Percentiles rank a stretch among this genome's conserved stretches.
phyloP scores from a whole-genome alignment of 495 filamentous ascomycete species.

The Penicillium silybi region DNA sequence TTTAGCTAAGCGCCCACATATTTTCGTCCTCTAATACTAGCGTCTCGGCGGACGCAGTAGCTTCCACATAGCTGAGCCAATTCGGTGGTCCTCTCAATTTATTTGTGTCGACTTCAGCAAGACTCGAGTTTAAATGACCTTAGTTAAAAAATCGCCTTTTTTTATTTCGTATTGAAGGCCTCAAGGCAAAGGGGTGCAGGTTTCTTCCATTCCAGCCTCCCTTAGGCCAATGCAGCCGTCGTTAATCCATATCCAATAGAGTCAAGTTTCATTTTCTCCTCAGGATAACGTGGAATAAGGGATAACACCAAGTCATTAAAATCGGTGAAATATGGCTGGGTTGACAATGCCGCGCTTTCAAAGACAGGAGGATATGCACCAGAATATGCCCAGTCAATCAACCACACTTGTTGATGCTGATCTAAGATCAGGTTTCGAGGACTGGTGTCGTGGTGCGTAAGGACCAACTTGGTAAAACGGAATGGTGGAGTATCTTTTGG shows the following conservation, averaged over 20 bases:
- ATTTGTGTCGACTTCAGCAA: too few species aligned
- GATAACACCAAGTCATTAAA: slow-evolving; percentile 16
- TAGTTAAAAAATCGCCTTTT: too few species aligned
- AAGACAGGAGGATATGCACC: slow-evolving; percentile 27
- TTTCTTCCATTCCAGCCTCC: slow-evolving; percentile 3
- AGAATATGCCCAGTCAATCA: slow-evolving; percentile 27
- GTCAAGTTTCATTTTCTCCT: slow-evolving; percentile 15
- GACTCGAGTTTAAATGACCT: too few species aligned
- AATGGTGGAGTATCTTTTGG: slow-evolving; percentile 19
- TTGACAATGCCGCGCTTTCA: slow-evolving; percentile 18
- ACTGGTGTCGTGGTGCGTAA: slow-evolving; percentile 25
- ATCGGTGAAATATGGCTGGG: slow-evolving; percentile 13
- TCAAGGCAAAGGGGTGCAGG: too few species aligned
- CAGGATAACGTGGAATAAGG: slow-evolving; percentile 14
- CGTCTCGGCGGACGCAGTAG: too few species aligned
- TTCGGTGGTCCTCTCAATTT: too few species aligned
- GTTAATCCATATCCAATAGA: slow-evolving; percentile 34
- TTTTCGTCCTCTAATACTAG: too few species aligned
- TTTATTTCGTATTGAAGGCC: too few species aligned
- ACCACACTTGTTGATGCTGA: slow-evolving; percentile 16
- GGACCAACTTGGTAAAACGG: slow-evolving; percentile 21
- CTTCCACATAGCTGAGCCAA: too few species aligned
- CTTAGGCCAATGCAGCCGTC: slow-evolving; percentile 51
- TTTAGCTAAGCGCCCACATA: too few species aligned
- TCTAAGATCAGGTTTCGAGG: slow-evolving; percentile 28